These are phyloP conservation scores for Secale cereale DNA, from an alignment of 176 grass and related monocot species.

Conservation along the genomic window DNA sequence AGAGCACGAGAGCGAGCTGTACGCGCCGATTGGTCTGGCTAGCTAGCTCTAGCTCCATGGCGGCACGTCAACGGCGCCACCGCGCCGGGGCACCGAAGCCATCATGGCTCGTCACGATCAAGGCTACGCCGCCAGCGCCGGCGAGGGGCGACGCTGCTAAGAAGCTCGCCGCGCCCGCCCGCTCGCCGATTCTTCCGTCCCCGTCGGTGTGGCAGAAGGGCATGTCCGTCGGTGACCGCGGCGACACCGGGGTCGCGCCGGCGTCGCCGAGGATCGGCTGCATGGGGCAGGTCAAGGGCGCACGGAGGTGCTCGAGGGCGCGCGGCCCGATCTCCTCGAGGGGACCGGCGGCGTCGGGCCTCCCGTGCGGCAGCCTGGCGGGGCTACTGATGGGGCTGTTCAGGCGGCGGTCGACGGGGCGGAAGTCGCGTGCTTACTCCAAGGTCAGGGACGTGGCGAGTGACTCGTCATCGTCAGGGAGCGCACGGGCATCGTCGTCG, in stretches of 20 bases:
- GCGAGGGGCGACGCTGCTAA: constrained; percentile 2
- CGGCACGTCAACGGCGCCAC: constrained; percentile 15
- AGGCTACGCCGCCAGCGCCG: neutral
- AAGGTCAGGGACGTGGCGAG: constrained; percentile 35
- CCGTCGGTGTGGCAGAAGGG: constrained; percentile 25
- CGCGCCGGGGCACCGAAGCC: constrained; percentile 24
- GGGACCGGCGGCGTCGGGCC: neutral
- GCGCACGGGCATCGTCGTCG: too few species aligned
- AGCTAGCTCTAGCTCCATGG: neutral
- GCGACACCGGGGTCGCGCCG: neutral
- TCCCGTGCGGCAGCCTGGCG: constrained; percentile 1
- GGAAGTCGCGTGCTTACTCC: constrained; percentile 12
- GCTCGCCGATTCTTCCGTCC: constrained; percentile 34
- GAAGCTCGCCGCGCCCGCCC: neutral
- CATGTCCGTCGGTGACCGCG: neutral
- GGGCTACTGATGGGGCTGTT: constrained; percentile 20
- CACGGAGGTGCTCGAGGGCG: neutral
- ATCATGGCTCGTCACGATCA: constrained; percentile 21
- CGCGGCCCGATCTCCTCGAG: neutral
- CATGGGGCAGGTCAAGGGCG: constrained; percentile 50
- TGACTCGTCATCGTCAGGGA: neutral
- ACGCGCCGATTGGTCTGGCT: neutral
- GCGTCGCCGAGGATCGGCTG: constrained; percentile 48
- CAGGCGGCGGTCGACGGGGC: constrained; percentile 1
- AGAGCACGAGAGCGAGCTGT: neutral